Conservation (phyloP, 2,329 filamentous ascomycete species). For the Allantophomopsis cytisporea region DNA sequence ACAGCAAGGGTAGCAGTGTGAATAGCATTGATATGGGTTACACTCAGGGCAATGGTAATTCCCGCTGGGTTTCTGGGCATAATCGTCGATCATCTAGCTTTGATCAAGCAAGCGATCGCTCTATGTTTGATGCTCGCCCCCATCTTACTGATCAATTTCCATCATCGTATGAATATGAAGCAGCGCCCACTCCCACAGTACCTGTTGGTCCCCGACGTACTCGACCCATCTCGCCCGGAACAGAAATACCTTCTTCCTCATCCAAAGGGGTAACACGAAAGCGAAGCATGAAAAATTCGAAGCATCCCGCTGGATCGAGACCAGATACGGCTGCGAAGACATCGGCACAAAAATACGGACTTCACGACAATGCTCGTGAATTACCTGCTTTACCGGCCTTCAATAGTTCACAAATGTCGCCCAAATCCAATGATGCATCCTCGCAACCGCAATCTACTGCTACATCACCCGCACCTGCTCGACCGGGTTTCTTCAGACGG, state of each 20-base stretch:
- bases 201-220: slow-evolving; percentile 61
- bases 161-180: slow-evolving; percentile 46
- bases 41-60: slow-evolving; percentile 39
- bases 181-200: slow-evolving; percentile 75
- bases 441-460: slow-evolving; percentile 9
- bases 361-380: slow-evolving; percentile 10
- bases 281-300: slow-evolving; percentile 43
- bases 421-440: slow-evolving; percentile 19
- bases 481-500: slow-evolving; percentile 81
- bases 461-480: slow-evolving; percentile 44
- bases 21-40: slow-evolving; percentile 55
- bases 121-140: slow-evolving; percentile 13
- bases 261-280: slow-evolving; percentile 35
- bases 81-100: slow-evolving; percentile 57
- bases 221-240: slow-evolving; percentile 21
- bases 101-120: slow-evolving; percentile 43
- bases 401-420: slow-evolving; percentile 11
- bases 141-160: slow-evolving; percentile 14
- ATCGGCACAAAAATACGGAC: too few species aligned
- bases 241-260: slow-evolving; percentile 17
- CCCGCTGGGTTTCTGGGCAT: slow-evolving; percentile 37
- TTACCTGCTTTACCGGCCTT: slow-evolving; percentile 19
- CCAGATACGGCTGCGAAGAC: too few species aligned
- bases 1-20: slow-evolving; percentile 59
- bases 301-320: slow-evolving; percentile 1